Evolutionary conservation across 1,284 basidiomycete species (phyloP), one percentile per base, ranked within the genome.

Genomic region (Cutaneotrichosporon sp.): DNA sequence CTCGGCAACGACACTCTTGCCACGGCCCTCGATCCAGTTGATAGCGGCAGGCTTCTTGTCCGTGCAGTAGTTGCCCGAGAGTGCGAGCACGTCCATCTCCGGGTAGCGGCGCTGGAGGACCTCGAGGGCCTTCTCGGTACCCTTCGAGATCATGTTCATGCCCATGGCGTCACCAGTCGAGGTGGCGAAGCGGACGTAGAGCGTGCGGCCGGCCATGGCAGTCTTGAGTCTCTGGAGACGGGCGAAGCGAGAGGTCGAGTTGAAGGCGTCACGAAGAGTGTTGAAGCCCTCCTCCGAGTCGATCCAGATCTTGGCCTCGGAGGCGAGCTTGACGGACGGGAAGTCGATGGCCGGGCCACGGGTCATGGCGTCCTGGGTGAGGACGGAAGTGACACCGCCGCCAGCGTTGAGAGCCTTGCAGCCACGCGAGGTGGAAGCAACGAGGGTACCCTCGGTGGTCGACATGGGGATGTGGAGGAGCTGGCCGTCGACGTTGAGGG

Each of bases 31-130:
- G 71, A 99, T 98, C 97, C 97, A 99, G 82, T 99, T 99, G 82
- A 99, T 97, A 49, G 97, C 97, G 9, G 95, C 93, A 0, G 97
- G 92, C 83, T 99, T 99, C 89, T 99, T 99, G 83, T 99, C 97
- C 60, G 93, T 99, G 83, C 97, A 99, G 80, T 98, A 99, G 81
- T 99, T 99, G 56, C 95, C 97, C 4, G 90, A 93, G 11, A 99
- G 85, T 13, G 95, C 91, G 27, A 98, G 84, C n/a, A 95, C 87
- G 70, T 88, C 82, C 95, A 98, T 98, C 60, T 90, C 88, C 4
- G 95, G 95, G 84, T 93, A 99, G 73, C 88, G 81, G 65, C 84
- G 83, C 68, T 85, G 84, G 84, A 99, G 86, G 34, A 84, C 85
- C 72, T 90, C 90, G 20, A 99, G 85, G 20, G 94, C 92, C 80